phyloP scores from a whole-genome alignment of 1,284 basidiomycete genomes.

The Ganoderma sinense region DNA sequence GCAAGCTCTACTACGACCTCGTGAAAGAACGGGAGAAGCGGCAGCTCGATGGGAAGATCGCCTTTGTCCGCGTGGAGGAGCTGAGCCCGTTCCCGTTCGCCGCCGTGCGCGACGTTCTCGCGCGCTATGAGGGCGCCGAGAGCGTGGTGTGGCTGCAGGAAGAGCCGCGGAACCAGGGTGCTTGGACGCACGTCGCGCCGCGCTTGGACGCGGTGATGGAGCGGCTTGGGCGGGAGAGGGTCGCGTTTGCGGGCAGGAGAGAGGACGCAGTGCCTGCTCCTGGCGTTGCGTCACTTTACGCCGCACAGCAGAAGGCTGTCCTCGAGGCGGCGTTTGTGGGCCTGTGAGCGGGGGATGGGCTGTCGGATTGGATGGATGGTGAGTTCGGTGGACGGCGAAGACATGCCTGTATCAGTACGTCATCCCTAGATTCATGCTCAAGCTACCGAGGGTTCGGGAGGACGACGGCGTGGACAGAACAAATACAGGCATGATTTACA shows the following conservation, averaged over 20 bases:
- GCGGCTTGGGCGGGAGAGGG: constrained; percentile 39
- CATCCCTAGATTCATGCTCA: background rate
- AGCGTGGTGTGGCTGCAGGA: constrained; percentile 83
- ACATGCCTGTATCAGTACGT: background rate
- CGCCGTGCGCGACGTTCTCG: constrained; percentile 55
- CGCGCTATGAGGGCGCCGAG: constrained; percentile 49
- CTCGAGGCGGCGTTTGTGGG: constrained; percentile 61
- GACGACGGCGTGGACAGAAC: background rate
- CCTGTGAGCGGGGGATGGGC: constrained; percentile 6
- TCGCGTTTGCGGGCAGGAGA: constrained; percentile 71
- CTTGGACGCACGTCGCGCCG: constrained; percentile 71
- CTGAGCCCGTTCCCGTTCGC: constrained; percentile 86
- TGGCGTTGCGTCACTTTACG: constrained; percentile 78
- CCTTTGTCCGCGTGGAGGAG: constrained; percentile 84
- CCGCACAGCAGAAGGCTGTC: constrained; percentile 67
- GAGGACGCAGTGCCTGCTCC: constrained; percentile 81
- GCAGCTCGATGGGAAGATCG: constrained; percentile 56
- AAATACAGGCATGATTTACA: background rate
- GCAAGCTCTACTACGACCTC: constrained; percentile 91
- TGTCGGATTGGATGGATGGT: background rate
- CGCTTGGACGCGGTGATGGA: constrained; percentile 63
- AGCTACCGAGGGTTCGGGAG: background rate
- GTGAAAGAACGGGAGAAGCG: constrained; percentile 66
- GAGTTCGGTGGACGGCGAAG: background rate
- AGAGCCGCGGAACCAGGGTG: constrained; percentile 88